phyloP scores from a whole-genome alignment of 78 protist genomes.

The Dictyostelium firmibasis region DNA sequence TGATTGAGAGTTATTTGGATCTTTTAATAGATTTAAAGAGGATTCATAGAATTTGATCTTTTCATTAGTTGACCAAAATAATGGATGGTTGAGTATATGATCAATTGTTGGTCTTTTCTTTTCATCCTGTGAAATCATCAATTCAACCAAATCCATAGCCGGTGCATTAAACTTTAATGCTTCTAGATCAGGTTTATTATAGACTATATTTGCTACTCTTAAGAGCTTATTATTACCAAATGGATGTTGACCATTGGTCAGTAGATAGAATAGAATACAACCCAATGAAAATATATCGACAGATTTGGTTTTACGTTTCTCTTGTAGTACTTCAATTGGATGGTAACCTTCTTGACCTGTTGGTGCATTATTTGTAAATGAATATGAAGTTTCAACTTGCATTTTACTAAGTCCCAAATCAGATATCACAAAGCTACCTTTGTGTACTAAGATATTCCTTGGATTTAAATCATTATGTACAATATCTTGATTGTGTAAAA shows the following conservation, averaged over 20 bases:
- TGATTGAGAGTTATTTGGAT: not conserved
- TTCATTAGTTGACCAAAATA: constrained; percentile 24
- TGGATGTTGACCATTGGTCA: constrained; percentile 54
- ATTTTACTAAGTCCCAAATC: constrained; percentile 68
- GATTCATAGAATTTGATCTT: constrained; percentile 34
- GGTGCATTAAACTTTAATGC: not conserved
- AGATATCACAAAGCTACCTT: constrained; percentile 19
- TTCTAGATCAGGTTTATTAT: not conserved
- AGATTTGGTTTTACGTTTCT: constrained; percentile 59
- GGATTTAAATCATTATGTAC: constrained; percentile 75
- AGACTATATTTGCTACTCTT: constrained; percentile 33
- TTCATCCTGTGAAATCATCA: constrained; percentile 9
- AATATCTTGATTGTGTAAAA: constrained; percentile 33
- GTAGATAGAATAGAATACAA: constrained; percentile 22
- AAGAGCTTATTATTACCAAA: constrained; percentile 43
- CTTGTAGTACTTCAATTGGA: constrained; percentile 45
- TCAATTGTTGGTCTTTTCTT: constrained; percentile 26
- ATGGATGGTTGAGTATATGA: not conserved
- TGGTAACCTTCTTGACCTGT: constrained; percentile 71
- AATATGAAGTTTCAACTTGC: constrained; percentile 26
- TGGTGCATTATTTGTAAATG: constrained; percentile 48
- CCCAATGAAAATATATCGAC: constrained; percentile 65
- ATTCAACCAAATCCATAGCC: not conserved
- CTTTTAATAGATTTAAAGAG: not conserved
- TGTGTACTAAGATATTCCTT: constrained; percentile 33